These are phyloP conservation scores for Seiridium unicorne DNA, from an alignment of 2,329 filamentous ascomycete genomes.

Conservation along the genomic window DNA sequence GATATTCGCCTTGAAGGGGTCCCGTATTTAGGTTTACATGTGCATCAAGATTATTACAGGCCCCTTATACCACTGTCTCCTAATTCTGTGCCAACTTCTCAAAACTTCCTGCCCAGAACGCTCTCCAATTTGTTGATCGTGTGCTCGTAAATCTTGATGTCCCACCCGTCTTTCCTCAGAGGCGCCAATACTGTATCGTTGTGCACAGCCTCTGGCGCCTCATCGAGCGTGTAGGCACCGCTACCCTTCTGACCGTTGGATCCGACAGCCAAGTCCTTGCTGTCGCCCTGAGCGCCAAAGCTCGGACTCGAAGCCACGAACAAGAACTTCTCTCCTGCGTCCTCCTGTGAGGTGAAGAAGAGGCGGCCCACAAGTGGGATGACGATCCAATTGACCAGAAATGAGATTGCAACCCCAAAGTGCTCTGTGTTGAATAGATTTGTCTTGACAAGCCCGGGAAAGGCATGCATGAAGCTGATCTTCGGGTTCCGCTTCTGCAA, in stretches of 20 bases:
- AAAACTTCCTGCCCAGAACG: background rate
- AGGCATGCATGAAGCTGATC: constrained; percentile 1
- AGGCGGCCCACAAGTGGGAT: background rate
- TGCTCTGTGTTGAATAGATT: background rate
- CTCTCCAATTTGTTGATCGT: background rate
- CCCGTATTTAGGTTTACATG: too few species aligned
- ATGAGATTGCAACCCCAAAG: background rate
- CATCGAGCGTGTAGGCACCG: background rate
- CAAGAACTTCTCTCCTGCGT: constrained; percentile 1
- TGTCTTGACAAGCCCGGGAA: background rate
- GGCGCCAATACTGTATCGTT: background rate
- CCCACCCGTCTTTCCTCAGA: background rate
- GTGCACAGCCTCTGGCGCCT: constrained; percentile 1
- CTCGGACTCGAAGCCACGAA: background rate
- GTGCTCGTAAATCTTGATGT: constrained; percentile 1
- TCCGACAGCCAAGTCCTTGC: background rate
- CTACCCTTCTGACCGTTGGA: background rate
- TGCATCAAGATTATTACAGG: too few species aligned
- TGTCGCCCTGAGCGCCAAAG: background rate
- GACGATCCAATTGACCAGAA: constrained; percentile 5
- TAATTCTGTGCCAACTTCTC: background rate
- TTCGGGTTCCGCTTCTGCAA: background rate
- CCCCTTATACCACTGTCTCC: too few species aligned
- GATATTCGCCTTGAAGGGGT: too few species aligned
- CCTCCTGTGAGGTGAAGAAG: background rate